Evolutionary conservation across 139 green algal species (phyloP).

Genomic region (Zygnema circumcarinatum): DNA sequence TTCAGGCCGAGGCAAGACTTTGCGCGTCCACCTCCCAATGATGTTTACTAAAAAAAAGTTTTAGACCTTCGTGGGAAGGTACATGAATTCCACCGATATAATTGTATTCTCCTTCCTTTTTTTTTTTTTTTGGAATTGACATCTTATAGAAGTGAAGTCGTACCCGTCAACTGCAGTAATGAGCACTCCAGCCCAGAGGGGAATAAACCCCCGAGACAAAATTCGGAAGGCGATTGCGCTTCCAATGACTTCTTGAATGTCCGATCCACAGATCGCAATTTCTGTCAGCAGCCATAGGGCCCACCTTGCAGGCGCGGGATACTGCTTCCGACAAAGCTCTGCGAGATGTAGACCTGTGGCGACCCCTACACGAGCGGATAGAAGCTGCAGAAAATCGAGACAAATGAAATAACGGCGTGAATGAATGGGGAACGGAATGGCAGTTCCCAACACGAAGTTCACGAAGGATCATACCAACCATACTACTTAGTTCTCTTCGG

Average conservation of each 20-base stretch:
- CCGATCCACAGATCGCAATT: constrained; percentile 58
- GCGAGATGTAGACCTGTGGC: constrained; percentile 80
- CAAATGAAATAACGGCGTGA: not conserved
- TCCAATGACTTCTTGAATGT: constrained; percentile 65
- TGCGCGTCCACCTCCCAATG: too few species aligned
- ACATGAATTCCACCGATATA: too few species aligned
- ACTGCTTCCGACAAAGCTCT: constrained; percentile 75
- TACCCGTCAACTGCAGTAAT: constrained; percentile 48
- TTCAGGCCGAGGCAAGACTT: too few species aligned
- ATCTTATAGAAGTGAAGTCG: too few species aligned
- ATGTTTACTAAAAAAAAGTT: too few species aligned
- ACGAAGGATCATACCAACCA: too few species aligned
- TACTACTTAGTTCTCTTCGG: too few species aligned
- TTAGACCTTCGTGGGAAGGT: too few species aligned
- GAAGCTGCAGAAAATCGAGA: constrained; percentile 74
- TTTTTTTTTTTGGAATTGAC: too few species aligned
- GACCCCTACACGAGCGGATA: constrained; percentile 80
- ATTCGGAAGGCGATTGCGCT: constrained; percentile 49
- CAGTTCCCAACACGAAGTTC: too few species aligned
- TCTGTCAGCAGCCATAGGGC: constrained; percentile 46
- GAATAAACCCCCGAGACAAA: not conserved
- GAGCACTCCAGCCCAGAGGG: constrained; percentile 38
- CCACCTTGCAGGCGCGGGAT: constrained; percentile 1
- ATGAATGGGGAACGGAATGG: too few species aligned
- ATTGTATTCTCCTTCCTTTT: too few species aligned